Evolutionary conservation across 768 basidiomycete species (phyloP).

Genomic region (Termitomyces sp.): DNA sequence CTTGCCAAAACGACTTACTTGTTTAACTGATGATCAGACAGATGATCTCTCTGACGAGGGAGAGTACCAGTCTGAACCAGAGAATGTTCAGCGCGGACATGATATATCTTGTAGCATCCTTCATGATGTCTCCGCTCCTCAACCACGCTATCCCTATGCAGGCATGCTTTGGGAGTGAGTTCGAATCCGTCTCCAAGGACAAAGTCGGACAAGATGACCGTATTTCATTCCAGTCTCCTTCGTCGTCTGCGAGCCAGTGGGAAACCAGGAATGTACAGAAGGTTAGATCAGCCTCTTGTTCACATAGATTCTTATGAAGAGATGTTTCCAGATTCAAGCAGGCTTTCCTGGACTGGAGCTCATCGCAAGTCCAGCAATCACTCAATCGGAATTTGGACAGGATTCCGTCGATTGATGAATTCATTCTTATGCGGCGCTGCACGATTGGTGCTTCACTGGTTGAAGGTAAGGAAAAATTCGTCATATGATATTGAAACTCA

Average conservation of each 20-base stretch:
- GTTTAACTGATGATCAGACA: slow-evolving; percentile 11
- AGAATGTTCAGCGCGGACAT: slow-evolving; percentile 17
- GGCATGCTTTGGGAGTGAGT: slow-evolving; percentile 11
- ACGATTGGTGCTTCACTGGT: slow-evolving; percentile 17
- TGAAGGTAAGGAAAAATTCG: background rate
- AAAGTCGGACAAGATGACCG: background rate
- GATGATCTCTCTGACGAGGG: slow-evolving; percentile 27
- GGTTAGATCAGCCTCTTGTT: background rate
- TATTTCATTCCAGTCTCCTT: background rate
- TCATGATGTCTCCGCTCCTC: slow-evolving; percentile 6
- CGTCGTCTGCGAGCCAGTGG: background rate
- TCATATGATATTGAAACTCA: background rate
- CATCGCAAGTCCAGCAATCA: slow-evolving; percentile 14
- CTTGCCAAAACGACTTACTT: too few species aligned
- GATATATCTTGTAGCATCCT: slow-evolving; percentile 17
- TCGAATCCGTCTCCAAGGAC: background rate
- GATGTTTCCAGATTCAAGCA: slow-evolving; percentile 11
- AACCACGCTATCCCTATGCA: slow-evolving; percentile 4
- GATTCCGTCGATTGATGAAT: slow-evolving; percentile 18
- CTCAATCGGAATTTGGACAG: slow-evolving; percentile 3
- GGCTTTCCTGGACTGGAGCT: slow-evolving; percentile 15
- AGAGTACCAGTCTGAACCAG: slow-evolving; percentile 22
- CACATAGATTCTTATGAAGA: background rate
- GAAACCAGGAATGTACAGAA: slow-evolving; percentile 7
- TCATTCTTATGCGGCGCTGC: slow-evolving; percentile 18